Base-by-base conservation (phyloP, 2,329 filamentous ascomycete genomes). In the Cytospora chrysosperma region DNA sequence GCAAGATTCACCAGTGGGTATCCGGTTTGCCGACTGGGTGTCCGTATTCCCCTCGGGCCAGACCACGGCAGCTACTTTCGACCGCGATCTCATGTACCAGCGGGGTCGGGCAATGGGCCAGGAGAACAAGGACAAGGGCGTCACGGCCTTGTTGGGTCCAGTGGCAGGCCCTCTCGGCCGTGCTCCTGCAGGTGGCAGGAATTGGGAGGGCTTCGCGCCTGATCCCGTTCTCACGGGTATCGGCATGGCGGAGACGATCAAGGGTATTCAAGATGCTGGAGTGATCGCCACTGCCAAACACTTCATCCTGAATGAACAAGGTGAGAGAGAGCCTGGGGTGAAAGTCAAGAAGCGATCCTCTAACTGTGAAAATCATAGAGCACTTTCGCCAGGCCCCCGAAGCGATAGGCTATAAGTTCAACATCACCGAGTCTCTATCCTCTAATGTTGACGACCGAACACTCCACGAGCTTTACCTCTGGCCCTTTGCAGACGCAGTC, bases 61-160 rank as follows among this genome's bases (percentile, higher is more conserved):
- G 69, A 93, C 91, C 7, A 85, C 91, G 32, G 93, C 90, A 17
- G 90, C 92, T n/a, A 91, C 92, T 0, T 97, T 89, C 83, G 90
- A 93, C 74, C 85, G 89, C 63, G 75, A 79, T 15, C 82, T 96
- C 32, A 88, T 93, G 68, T 90, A 90, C 73, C 78, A 79, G 47
- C 87, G 90, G 59, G 90, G 90, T 56, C 77, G 83, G 66, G 88
- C 88, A 65, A 91, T 93, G 86, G 90, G 88, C 30, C 75, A 82
- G 56, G 90, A 93, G 73, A 86, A 90, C 70, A 84, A 82, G 65
- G 86, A 77, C 61, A 93, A 93, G 77, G 92, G 89, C 66, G 83
- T 90, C 60, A 90, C 89, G 72, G 85, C 91, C 58, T 84, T 89
- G 70, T 81, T 96, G 52, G 90, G 90, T 1, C 91, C 90, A 26